A percentile compares a stretch with the other conserved stretches of the same genome.
Evolutionary conservation across 2,329 filamentous ascomycete genomes (phyloP).

Genomic region (Akanthomyces uredinophilus): DNA sequence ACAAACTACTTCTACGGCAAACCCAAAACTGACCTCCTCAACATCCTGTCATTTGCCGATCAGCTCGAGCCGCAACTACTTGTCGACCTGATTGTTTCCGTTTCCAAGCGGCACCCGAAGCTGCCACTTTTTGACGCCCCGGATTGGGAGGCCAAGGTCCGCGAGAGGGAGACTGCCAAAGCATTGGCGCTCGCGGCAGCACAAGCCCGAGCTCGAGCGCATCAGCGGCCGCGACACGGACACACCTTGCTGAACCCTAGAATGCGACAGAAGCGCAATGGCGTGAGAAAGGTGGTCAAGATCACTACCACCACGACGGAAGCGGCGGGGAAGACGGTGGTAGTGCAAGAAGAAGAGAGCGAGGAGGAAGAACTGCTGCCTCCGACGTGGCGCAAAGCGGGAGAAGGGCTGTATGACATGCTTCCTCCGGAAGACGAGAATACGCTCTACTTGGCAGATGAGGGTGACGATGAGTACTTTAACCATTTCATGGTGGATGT

Average conservation of each 20-base stretch:
- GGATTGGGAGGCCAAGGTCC: constrained; percentile 31
- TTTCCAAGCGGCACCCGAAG: constrained; percentile 38
- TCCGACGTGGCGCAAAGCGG: constrained; percentile 36
- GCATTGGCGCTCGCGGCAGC: background rate
- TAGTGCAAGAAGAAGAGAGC: constrained; percentile 21
- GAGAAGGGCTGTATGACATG: constrained; percentile 35
- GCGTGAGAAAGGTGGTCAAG: constrained; percentile 30
- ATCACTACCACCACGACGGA: constrained; percentile 18
- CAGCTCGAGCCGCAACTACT: constrained; percentile 37
- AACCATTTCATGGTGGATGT: constrained; percentile 39
- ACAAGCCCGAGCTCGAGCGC: constrained; percentile 13
- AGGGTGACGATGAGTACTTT: constrained; percentile 39
- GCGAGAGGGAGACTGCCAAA: background rate
- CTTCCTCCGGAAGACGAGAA: constrained; percentile 35
- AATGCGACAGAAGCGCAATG: constrained; percentile 27
- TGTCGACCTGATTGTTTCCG: constrained; percentile 36
- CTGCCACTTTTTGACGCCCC: constrained; percentile 38
- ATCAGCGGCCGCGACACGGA: constrained; percentile 26
- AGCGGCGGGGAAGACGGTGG: constrained; percentile 19
- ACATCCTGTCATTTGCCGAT: constrained; percentile 37
- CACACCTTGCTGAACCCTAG: constrained; percentile 25
- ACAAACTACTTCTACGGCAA: constrained; percentile 35
- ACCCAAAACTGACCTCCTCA: constrained; percentile 34
- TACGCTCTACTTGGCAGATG: constrained; percentile 30
- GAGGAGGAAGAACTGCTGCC: constrained; percentile 32